These are phyloP conservation scores for Pseudognaphalium luteoalbum DNA, from an alignment of 129 eudicot species.

Conservation along the genomic window DNA sequence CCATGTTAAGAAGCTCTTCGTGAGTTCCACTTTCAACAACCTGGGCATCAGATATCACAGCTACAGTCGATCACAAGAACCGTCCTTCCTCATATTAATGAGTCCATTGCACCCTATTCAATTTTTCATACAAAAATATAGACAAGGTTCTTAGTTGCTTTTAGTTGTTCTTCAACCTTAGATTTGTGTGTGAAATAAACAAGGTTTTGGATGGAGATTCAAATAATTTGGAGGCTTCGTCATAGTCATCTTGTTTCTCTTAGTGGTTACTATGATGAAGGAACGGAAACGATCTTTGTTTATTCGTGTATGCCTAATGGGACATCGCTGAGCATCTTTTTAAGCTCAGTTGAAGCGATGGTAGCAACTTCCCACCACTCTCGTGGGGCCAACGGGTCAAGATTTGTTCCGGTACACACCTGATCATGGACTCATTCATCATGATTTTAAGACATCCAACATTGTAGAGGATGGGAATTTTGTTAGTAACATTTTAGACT, in stretches of 20 bases:
- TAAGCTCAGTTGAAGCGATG: constrained; percentile 6
- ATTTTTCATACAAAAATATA: too few species aligned
- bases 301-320: constrained; percentile 39
- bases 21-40: constrained; percentile 68
- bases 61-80: constrained; percentile 70
- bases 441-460: constrained; percentile 43
- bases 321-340: constrained; percentile 42
- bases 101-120: constrained; percentile 76
- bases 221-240: constrained; percentile 38
- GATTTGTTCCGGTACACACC: constrained; percentile 43
- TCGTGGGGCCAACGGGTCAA: constrained; percentile 42
- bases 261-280: constrained; percentile 36
- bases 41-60: constrained; percentile 71
- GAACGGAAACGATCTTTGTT: constrained; percentile 41
- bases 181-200: too few species aligned
- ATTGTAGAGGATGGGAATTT: constrained; percentile 37
- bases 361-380: constrained; percentile 24
- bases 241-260: constrained; percentile 47
- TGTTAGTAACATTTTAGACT: constrained; percentile 39
- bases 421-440: too few species aligned
- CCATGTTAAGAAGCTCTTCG: constrained; percentile 59
- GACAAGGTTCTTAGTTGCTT: too few species aligned
- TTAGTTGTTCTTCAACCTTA: too few species aligned
- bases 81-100: constrained; percentile 68
- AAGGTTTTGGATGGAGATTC: constrained; percentile 42